Conservation (phyloP, 2,329 filamentous ascomycete genomes). For the Whalleya microplaca region DNA sequence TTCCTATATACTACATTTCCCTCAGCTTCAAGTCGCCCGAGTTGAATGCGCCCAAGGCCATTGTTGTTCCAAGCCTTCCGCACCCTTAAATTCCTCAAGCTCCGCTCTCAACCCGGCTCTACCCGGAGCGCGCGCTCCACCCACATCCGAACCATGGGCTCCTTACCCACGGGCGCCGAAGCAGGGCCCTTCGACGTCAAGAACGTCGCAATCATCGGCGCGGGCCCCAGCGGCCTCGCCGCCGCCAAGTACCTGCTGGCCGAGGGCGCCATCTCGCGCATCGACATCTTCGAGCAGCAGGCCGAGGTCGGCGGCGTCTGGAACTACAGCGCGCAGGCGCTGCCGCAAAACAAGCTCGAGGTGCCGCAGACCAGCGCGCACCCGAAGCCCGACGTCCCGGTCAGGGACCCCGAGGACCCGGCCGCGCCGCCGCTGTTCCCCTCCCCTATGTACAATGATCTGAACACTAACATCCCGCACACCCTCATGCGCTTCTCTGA, state of each 20-base stretch:
- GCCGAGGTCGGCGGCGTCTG: slow-evolving; percentile 79
- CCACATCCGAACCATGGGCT: slow-evolving; percentile 21
- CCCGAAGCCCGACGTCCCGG: slow-evolving; percentile 31
- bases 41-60: neutral
- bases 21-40: neutral
- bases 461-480: slow-evolving; percentile 88
- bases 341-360: slow-evolving; percentile 46
- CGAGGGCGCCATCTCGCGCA: slow-evolving; percentile 66
- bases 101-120: neutral
- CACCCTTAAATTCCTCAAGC: neutral
- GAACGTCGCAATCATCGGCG: slow-evolving; percentile 78
- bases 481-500: slow-evolving; percentile 81
- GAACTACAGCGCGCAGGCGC: slow-evolving; percentile 68
- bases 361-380: slow-evolving; percentile 72
- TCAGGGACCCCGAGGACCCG: slow-evolving; percentile 15
- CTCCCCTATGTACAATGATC: slow-evolving; percentile 79
- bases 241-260: slow-evolving; percentile 80
- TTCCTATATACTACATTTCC: neutral
- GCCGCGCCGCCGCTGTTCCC: slow-evolving; percentile 66
- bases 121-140: neutral
- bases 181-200: slow-evolving; percentile 52
- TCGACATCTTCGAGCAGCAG: slow-evolving; percentile 84
- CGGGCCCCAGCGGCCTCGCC: slow-evolving; percentile 77
- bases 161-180: slow-evolving; percentile 8
- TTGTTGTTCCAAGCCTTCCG: neutral